Percentiles rank a stretch among this genome's conserved stretches.
Conservation (phyloP, 768 basidiomycete species). For the Rhodotorula diobovata region DNA sequence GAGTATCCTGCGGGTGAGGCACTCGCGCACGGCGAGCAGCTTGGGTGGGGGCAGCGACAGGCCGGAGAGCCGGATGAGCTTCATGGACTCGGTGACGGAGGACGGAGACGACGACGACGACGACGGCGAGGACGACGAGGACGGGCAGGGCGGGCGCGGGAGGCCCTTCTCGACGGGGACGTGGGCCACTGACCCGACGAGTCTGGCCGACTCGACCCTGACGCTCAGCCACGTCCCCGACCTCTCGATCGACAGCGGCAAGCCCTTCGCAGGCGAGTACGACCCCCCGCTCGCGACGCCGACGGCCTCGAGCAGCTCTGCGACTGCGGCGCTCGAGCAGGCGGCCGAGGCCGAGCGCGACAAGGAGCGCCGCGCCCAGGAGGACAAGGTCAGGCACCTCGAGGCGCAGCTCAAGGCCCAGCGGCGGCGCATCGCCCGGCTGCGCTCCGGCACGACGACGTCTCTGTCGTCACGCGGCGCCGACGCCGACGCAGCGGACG, state of each 20-base stretch:
- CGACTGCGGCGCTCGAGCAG: constrained; percentile 50
- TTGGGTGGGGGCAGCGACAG: constrained; percentile 62
- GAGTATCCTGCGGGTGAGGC: constrained; percentile 87
- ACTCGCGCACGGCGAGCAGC: constrained; percentile 60
- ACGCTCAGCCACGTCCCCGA: constrained; percentile 56
- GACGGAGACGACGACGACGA: constrained; percentile 20
- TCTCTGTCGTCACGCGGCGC: too few relatives aligned
- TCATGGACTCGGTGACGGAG: constrained; percentile 40
- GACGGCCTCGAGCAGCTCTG: constrained; percentile 42
- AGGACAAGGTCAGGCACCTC: constrained; percentile 36
- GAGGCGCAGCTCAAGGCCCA: constrained; percentile 28
- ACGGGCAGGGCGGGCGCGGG: not conserved
- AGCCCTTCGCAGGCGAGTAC: constrained; percentile 44
- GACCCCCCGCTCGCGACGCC: constrained; percentile 4
- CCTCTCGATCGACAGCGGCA: constrained; percentile 51
- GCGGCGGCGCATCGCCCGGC: constrained; percentile 11
- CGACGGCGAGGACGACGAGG: not conserved
- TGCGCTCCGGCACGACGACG: constrained; percentile 17
- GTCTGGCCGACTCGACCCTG: constrained; percentile 58
- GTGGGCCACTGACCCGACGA: constrained; percentile 75
- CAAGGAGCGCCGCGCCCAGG: constrained; percentile 48
- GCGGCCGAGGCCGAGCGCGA: constrained; percentile 60
- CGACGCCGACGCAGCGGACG: not conserved
- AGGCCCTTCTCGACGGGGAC: constrained; percentile 71
- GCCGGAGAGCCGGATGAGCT: constrained; percentile 63